Evolutionary conservation across 352 stramenopile species (phyloP).

Genomic region (Phytopythium montanum): DNA sequence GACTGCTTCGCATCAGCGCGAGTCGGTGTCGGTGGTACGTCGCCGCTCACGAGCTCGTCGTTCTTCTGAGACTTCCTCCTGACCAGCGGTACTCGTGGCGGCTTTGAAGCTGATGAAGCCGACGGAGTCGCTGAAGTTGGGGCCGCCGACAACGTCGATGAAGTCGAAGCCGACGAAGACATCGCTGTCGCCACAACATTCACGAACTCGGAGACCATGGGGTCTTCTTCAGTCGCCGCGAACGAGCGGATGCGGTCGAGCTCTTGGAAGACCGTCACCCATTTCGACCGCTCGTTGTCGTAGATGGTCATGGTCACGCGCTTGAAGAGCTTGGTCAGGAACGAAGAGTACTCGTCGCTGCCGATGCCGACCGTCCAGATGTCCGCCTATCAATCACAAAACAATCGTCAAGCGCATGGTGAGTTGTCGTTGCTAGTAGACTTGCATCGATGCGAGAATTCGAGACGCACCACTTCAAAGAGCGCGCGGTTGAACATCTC

Average conservation of each 20-base stretch:
- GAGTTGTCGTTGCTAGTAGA: neutral
- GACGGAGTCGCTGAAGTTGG: too few relatives aligned
- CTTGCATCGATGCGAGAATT: neutral
- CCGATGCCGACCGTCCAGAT: conserved; percentile 76
- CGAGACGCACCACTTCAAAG: conserved; percentile 61
- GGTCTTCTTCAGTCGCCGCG: neutral
- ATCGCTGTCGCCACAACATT: neutral
- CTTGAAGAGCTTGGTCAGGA: conserved; percentile 74
- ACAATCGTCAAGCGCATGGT: neutral
- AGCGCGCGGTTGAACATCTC: conserved; percentile 54
- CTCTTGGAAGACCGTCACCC: conserved; percentile 69
- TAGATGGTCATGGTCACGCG: conserved; percentile 75
- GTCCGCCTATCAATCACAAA: conserved; percentile 34
- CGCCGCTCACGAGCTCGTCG: neutral
- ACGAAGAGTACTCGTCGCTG: conserved; percentile 53
- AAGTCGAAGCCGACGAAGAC: neutral
- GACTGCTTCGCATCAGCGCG: neutral
- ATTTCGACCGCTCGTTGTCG: conserved; percentile 59
- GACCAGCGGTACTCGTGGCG: conserved; percentile 10
- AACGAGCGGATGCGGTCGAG: conserved; percentile 71
- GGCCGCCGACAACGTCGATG: too few relatives aligned
- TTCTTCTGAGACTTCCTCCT: conserved; percentile 11
- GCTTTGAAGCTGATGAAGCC: neutral
- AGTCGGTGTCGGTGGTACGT: neutral
- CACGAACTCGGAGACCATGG: neutral